phyloP scores from a whole-genome alignment of 2,329 filamentous ascomycete genomes.

The Fusarium floridanum region DNA sequence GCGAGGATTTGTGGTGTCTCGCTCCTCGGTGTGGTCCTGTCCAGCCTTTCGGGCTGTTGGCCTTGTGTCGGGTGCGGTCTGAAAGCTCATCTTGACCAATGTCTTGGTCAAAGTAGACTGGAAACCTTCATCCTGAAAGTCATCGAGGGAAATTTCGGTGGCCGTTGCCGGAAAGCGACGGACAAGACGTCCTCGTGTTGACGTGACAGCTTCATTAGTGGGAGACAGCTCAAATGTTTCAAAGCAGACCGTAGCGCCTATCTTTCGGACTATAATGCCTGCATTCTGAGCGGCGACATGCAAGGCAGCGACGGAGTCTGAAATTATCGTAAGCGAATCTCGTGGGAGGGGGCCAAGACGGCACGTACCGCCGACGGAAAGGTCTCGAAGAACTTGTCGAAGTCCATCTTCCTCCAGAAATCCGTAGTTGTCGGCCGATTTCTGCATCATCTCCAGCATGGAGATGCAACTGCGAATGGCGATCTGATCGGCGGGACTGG shows the following conservation, averaged over 20 bases:
- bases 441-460: constrained; percentile 27
- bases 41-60: constrained; percentile 53
- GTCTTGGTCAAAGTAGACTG: constrained; percentile 39
- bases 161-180: constrained; percentile 28
- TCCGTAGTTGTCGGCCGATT: not conserved
- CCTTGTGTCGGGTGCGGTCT: constrained; percentile 38
- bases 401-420: constrained; percentile 10
- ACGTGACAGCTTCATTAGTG: constrained; percentile 14
- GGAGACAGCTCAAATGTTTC: constrained; percentile 35
- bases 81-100: constrained; percentile 49
- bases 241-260: constrained; percentile 4
- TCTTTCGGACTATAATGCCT: constrained; percentile 22
- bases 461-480: constrained; percentile 2
- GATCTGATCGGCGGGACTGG: too few species aligned
- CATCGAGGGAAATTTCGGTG: not conserved
- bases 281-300: constrained; percentile 32
- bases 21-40: constrained; percentile 53
- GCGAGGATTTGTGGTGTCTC: constrained; percentile 63
- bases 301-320: constrained; percentile 3
- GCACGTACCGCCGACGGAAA: constrained; percentile 8
- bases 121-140: constrained; percentile 32
- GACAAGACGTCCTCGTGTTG: constrained; percentile 19
- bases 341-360: not conserved
- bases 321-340: not conserved
- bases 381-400: not conserved